phyloP scores from a whole-genome alignment of 306 rosid species.

The Vigna trinervia region DNA sequence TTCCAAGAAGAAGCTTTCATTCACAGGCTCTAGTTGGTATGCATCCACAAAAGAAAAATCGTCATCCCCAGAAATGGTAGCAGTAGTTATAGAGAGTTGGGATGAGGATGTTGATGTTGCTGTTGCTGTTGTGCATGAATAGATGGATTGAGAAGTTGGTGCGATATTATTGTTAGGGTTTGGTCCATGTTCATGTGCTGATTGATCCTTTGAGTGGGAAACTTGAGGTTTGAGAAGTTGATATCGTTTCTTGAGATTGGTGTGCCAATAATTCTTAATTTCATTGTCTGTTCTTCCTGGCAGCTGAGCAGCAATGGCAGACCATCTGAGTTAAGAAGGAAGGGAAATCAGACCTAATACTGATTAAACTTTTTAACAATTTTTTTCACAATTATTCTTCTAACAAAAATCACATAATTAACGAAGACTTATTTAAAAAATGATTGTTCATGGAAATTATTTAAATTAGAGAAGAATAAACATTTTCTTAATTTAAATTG shows the following conservation, averaged over 20 bases:
- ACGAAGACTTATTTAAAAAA: no score
- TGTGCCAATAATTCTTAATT: slow-evolving; percentile 39
- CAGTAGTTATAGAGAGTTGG: neutral
- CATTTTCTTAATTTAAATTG: no score
- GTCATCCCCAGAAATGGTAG: neutral
- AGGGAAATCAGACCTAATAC: neutral
- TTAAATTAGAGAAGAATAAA: no score
- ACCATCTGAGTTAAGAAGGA: slow-evolving; percentile 6
- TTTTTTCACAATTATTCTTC: no score
- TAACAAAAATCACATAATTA: no score
- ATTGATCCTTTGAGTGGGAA: slow-evolving; percentile 13
- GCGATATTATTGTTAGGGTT: neutral
- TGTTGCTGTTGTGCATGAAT: neutral
- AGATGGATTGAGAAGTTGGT: neutral
- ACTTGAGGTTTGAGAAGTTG: neutral
- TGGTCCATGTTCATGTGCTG: neutral
- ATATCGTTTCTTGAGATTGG: slow-evolving; percentile 12
- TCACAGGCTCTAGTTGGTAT: neutral
- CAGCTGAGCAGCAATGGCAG: slow-evolving; percentile 13
- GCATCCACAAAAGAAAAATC: neutral
- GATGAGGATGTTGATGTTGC: neutral
- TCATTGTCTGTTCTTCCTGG: slow-evolving; percentile 41
- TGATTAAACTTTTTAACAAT: no score
- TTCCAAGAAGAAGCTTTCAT: slow-evolving; percentile 27
- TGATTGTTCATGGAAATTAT: no score